Conservation (phyloP, 192 early-diverging fungal species). For the Entomortierella beljakovae region DNA sequence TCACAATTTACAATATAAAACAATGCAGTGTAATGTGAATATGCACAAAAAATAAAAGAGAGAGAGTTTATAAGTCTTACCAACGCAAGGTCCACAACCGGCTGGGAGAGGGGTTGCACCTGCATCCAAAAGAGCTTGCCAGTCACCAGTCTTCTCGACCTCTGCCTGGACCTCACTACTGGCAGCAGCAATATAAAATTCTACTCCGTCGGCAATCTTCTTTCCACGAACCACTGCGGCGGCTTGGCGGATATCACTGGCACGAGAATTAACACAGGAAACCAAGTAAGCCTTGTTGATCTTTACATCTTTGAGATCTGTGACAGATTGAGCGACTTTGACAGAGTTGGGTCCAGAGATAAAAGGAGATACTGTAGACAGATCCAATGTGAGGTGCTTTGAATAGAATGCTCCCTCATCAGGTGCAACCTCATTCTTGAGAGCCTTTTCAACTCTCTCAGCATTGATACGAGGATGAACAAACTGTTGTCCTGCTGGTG, state of each 20-base stretch:
- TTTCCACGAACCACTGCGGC: constrained; percentile 81
- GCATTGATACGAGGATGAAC: constrained; percentile 70
- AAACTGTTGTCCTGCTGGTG: constrained; percentile 57
- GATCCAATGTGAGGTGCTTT: constrained; percentile 89
- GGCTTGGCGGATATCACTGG: constrained; percentile 88
- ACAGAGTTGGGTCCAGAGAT: constrained; percentile 97
- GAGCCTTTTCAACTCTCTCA: constrained; percentile 54
- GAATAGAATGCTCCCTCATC: constrained; percentile 79
- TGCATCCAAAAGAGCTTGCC: constrained; percentile 87
- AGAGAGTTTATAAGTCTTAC: constrained; percentile 56
- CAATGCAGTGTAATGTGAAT: background rate
- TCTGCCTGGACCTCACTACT: constrained; percentile 92
- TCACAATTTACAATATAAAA: no score
- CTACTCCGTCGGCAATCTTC: constrained; percentile 82
- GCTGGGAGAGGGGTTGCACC: constrained; percentile 92
- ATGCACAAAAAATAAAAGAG: background rate
- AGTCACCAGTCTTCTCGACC: constrained; percentile 86
- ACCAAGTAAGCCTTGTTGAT: constrained; percentile 98
- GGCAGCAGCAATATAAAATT: constrained; percentile 97
- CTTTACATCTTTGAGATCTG: constrained; percentile 75
- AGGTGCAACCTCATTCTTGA: constrained; percentile 58
- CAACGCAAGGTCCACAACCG: constrained; percentile 98
- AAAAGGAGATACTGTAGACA: constrained; percentile 87
- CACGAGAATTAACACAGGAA: constrained; percentile 96
- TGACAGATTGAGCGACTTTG: constrained; percentile 88